A percentile compares a stretch with the other conserved stretches of the same genome.
These are phyloP conservation scores for Mortierella polycephala DNA, from an alignment of 371 early-diverging fungal genomes.

Conservation along the genomic window DNA sequence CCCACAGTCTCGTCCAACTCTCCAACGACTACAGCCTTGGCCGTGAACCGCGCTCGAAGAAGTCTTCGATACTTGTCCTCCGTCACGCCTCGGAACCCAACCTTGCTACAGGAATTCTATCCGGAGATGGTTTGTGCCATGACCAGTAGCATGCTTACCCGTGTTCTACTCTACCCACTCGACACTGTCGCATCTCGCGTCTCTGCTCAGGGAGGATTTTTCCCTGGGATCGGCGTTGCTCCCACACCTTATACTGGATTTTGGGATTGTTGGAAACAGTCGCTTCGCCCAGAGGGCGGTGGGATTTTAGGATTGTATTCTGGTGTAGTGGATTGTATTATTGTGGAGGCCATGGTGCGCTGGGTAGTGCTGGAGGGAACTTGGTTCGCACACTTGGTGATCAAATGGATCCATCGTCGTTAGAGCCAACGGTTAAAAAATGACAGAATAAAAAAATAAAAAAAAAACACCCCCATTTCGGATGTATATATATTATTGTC, in stretches of 20 bases:
- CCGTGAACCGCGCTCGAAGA: conserved; percentile 28
- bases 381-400: conserved; percentile 49
- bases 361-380: conserved; percentile 53
- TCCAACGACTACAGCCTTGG: conserved; percentile 28
- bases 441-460: background rate
- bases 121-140: conserved; percentile 70
- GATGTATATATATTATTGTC: background rate
- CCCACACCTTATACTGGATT: conserved; percentile 60
- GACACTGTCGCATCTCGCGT: conserved; percentile 66
- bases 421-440: background rate
- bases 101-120: conserved; percentile 62
- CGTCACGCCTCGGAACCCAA: conserved; percentile 38
- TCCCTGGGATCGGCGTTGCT: conserved; percentile 49
- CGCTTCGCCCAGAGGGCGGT: conserved; percentile 25
- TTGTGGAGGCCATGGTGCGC: conserved; percentile 50
- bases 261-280: conserved; percentile 58
- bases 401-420: conserved; percentile 45
- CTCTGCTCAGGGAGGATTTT: conserved; percentile 63
- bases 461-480: background rate
- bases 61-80: conserved; percentile 42
- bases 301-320: conserved; percentile 39
- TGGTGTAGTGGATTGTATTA: conserved; percentile 43
- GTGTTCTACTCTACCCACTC: conserved; percentile 62
- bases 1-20: conserved; percentile 33
- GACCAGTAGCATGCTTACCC: conserved; percentile 63